These are phyloP conservation scores for Bolboschoenus planiculmis DNA, from an alignment of 176 grass and related monocot species.

Conservation along the genomic window DNA sequence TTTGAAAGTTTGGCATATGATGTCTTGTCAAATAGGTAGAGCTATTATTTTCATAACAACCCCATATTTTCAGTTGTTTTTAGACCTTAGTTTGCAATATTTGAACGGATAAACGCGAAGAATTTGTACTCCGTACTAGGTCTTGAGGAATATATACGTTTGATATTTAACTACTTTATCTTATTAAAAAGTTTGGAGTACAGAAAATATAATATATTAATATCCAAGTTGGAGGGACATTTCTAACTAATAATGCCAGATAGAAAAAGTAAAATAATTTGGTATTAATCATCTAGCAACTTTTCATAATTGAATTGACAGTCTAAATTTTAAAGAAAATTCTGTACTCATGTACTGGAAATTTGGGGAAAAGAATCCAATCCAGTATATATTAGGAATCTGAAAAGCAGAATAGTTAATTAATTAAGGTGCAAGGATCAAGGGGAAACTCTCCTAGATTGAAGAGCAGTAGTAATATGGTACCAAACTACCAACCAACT, in stretches of 20 bases:
- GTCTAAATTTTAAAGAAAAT: too few relatives aligned
- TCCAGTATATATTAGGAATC: neutral
- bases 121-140: neutral
- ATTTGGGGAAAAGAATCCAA: neutral
- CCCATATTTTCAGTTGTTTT: too few relatives aligned
- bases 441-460: conserved; percentile 19
- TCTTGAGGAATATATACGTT: neutral
- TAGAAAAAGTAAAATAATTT: neutral
- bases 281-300: neutral
- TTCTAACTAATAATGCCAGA: neutral
- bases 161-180: neutral
- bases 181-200: neutral
- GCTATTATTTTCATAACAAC: too few relatives aligned
- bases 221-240: neutral
- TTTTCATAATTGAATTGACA: too few relatives aligned
- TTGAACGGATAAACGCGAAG: neutral
- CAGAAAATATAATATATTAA: too few relatives aligned
- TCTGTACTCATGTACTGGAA: neutral
- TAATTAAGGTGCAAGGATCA: neutral
- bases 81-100: too few relatives aligned
- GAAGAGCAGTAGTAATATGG: conserved; percentile 17
- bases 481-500: conserved; percentile 6
- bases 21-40: too few relatives aligned
- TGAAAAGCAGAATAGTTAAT: neutral
- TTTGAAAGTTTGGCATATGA: too few relatives aligned